Conservation (phyloP, 495 filamentous ascomycete species). For the Tetracladium setigerum region DNA sequence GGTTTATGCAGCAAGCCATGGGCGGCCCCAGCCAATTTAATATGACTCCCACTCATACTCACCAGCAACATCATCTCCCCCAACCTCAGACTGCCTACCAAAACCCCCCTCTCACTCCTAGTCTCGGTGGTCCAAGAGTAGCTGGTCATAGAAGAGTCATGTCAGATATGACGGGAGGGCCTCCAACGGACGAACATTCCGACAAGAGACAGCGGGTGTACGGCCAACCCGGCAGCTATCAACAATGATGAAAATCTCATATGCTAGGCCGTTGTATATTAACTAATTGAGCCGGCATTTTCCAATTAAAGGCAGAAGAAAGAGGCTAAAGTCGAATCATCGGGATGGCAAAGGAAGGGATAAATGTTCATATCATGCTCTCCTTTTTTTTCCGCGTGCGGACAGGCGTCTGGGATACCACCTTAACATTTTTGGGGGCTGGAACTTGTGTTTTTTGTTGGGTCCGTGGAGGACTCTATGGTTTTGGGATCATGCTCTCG, state of each 20-base stretch:
- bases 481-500: no score
- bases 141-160: slow-evolving; percentile 52
- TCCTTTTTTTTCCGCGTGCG: no score
- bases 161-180: slow-evolving; percentile 54
- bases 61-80: not conserved
- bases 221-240: slow-evolving; percentile 27
- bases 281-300: no score
- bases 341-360: no score
- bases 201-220: slow-evolving; percentile 59
- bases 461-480: no score
- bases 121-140: slow-evolving; percentile 20
- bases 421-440: no score
- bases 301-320: no score
- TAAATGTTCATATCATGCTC: no score
- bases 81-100: slow-evolving; percentile 14
- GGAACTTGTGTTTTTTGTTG: no score
- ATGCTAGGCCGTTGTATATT: no score
- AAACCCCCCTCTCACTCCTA: slow-evolving; percentile 2
- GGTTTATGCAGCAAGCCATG: slow-evolving; percentile 19
- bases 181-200: slow-evolving; percentile 35
- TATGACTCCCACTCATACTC: slow-evolving; percentile 29
- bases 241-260: slow-evolving; percentile 4
- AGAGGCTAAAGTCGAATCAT: no score
- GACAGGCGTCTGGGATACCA: no score
- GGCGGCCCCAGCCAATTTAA: slow-evolving; percentile 19